Percentiles rank a stretch among this genome's conserved stretches.
phyloP scores from a whole-genome alignment of 2,329 filamentous ascomycete genomes.

The Arthrinium phaeospermum region DNA sequence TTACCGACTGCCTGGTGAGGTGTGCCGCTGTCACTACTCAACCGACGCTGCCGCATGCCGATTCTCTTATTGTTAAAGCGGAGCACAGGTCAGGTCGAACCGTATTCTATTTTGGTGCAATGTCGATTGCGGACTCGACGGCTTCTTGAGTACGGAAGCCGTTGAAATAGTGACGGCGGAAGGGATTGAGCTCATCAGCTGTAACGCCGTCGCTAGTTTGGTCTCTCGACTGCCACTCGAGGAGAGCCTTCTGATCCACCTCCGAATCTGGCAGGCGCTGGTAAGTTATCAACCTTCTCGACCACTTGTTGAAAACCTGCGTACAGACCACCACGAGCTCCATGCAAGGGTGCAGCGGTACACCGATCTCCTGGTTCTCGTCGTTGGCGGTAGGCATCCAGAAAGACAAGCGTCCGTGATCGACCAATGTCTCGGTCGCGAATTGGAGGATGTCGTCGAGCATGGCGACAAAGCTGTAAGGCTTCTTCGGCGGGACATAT shows the following conservation, averaged over 20 bases:
- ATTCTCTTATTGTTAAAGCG: neutral
- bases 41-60: neutral
- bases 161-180: slow-evolving; percentile 64
- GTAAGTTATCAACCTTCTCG: slow-evolving; percentile 87
- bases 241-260: slow-evolving; percentile 53
- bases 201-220: slow-evolving; percentile 49
- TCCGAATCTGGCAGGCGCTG: slow-evolving; percentile 67
- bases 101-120: slow-evolving; percentile 10
- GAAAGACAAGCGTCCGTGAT: slow-evolving; percentile 81
- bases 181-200: slow-evolving; percentile 65
- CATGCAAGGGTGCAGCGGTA: slow-evolving; percentile 79
- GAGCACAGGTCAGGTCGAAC: neutral
- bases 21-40: neutral
- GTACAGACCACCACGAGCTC: slow-evolving; percentile 77
- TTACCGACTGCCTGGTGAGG: slow-evolving; percentile 3
- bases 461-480: slow-evolving; percentile 91
- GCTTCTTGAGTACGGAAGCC: slow-evolving; percentile 46
- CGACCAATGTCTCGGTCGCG: slow-evolving; percentile 75
- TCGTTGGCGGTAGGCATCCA: slow-evolving; percentile 96
- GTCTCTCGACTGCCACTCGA: slow-evolving; percentile 37
- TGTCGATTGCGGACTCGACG: slow-evolving; percentile 1
- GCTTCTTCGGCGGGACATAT: slow-evolving; percentile 77
- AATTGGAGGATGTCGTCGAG: slow-evolving; percentile 89
- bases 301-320: slow-evolving; percentile 93
- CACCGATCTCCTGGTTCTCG: slow-evolving; percentile 74